These are phyloP conservation scores for Phytopythium boreale DNA, from an alignment of 352 stramenopile genomes.

Conservation along the genomic window DNA sequence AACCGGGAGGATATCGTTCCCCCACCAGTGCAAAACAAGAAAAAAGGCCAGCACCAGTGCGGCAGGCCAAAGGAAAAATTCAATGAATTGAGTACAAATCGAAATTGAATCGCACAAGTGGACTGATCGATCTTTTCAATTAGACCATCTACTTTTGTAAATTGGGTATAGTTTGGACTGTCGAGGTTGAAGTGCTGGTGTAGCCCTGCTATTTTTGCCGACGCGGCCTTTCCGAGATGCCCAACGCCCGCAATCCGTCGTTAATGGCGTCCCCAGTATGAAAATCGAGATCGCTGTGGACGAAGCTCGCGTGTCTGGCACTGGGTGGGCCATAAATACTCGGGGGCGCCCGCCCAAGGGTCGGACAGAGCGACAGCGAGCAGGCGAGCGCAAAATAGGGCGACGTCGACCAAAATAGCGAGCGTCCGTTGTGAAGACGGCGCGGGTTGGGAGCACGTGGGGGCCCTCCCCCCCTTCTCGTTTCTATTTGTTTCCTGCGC, in stretches of 20 bases:
- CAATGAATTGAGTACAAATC: not conserved
- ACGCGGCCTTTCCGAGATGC: too few relatives aligned
- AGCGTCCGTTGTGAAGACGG: not conserved
- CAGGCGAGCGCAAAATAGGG: not conserved
- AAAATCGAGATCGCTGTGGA: not conserved
- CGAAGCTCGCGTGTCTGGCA: not conserved
- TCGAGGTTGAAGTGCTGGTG: not conserved
- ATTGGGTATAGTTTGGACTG: not conserved
- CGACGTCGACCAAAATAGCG: not conserved
- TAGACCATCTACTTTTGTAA: not conserved
- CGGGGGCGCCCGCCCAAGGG: not conserved
- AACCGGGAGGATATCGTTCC: not conserved
- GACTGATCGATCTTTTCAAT: not conserved
- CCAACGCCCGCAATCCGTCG: too few relatives aligned
- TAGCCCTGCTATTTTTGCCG: too few relatives aligned
- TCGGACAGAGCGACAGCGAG: too few relatives aligned
- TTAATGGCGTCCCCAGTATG: not conserved
- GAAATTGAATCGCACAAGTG: not conserved
- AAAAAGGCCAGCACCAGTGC: too few relatives aligned
- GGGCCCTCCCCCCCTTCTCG: not conserved
- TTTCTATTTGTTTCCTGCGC: not conserved
- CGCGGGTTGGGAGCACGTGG: not conserved
- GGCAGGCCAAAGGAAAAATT: not conserved
- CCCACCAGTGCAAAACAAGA: too few relatives aligned
- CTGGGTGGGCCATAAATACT: not conserved